Base-by-base conservation (phyloP, 768 basidiomycete species). In the Suillus discolor region DNA sequence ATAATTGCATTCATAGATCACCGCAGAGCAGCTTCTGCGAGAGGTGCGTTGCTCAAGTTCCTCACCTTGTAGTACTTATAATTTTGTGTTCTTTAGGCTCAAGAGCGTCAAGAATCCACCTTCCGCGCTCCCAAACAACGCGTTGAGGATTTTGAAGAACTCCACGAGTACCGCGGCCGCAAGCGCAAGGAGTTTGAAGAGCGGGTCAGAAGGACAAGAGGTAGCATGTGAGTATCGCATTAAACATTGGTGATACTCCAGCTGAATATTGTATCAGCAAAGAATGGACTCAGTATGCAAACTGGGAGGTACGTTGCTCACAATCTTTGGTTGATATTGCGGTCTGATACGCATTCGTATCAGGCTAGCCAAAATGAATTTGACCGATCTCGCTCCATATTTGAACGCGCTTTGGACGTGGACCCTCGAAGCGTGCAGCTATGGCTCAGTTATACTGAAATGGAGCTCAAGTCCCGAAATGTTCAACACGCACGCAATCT, bases 391-490 rank as follows among this genome's bases (percentile, higher is more conserved):
- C 86, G 97, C 34, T 98, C 96, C 8, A 90, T 99, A 44, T 99
- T 93, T 69, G 97, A 99, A 79, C 91, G 97, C 70, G 96, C 97
- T 0, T 83, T 99, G 68, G 97, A 99, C 73, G 95, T 99, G 66
- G 96, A 99, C 75, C 85, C 96, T 0, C 84, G 94, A 28, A 92
- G 90, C 66, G 84, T 94, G 44, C 94, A 95, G 71, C 83, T 99
- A 67, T 99, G 97, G 97, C 82, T 97, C 61, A 89, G 88, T 71
- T 97, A 97, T 79, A 91, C 93, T 6, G 97, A 99, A 77, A 95
- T 96, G 92, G 97, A 99, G 78, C 86, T 99, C 70, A 99, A 99
- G 79, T 92, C 93, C 6, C 93, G 97, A 67, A 99, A 99, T 73
- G 94, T 99, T 62, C 93, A 97, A 73, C 97, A 99, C 71, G 90